Evolutionary conservation across 176 grass and related monocot genomes (phyloP).

Genomic region (Musa itinerans): DNA sequence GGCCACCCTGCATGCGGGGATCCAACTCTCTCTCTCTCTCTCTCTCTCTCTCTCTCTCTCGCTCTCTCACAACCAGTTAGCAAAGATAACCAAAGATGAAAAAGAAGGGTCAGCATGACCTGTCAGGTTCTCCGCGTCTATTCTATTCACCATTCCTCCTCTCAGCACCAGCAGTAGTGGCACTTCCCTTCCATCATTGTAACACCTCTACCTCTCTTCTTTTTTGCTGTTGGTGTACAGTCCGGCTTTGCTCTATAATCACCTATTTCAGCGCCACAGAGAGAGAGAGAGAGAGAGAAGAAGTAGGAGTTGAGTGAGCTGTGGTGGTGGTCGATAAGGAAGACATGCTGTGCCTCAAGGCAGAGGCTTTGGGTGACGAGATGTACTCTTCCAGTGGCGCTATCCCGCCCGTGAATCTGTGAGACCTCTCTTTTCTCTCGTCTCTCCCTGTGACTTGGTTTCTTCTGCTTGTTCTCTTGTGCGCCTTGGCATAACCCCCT

Average conservation of each 20-base stretch:
- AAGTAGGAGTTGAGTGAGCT: not conserved
- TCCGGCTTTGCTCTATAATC: not conserved
- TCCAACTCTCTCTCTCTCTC: not conserved
- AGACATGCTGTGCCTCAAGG: constrained; percentile 41
- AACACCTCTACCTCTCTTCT: not conserved
- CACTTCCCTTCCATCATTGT: not conserved
- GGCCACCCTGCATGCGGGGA: not conserved
- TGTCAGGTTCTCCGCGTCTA: not conserved
- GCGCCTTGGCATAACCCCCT: not conserved
- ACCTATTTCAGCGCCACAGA: not conserved
- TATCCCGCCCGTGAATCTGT: constrained; percentile 21
- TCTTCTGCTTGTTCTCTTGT: not conserved
- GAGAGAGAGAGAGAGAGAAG: not conserved
- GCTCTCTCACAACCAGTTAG: not conserved
- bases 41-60: not conserved
- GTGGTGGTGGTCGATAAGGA: not conserved
- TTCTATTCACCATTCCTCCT: not conserved
- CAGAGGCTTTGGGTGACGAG: constrained; percentile 29
- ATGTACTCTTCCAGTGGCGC: constrained; percentile 39
- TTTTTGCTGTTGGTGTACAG: not conserved
- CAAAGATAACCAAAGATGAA: not conserved
- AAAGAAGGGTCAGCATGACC: not conserved
- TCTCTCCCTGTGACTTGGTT: constrained; percentile 1
- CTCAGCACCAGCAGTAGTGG: not conserved
- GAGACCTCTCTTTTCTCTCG: constrained; percentile 8